Evolutionary conservation across 2,329 filamentous ascomycete species (phyloP).

Genomic region (Didymella segeticola): DNA sequence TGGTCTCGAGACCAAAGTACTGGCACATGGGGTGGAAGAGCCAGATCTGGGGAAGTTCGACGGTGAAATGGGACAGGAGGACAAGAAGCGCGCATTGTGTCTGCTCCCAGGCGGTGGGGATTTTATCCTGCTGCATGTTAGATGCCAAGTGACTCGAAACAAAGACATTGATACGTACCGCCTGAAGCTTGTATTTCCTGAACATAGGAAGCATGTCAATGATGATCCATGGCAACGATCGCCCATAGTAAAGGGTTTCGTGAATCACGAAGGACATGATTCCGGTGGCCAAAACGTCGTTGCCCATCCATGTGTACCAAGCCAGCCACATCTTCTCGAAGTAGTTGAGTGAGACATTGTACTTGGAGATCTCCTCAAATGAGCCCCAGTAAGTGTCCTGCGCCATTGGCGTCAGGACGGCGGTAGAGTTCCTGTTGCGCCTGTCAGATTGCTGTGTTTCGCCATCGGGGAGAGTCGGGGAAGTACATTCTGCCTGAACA

Average conservation of each 20-base stretch:
- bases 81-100: slow-evolving; percentile 94
- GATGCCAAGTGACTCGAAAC: neutral
- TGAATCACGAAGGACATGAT: slow-evolving; percentile 98
- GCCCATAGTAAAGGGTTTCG: slow-evolving; percentile 92
- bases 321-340: slow-evolving; percentile 90
- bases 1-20: slow-evolving; percentile 86
- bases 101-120: slow-evolving; percentile 91
- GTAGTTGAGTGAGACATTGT: slow-evolving; percentile 86
- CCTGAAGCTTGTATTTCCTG: slow-evolving; percentile 93
- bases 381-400: slow-evolving; percentile 70
- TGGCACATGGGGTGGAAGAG: slow-evolving; percentile 97
- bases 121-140: slow-evolving; percentile 66
- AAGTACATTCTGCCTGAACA: slow-evolving; percentile 36
- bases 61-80: slow-evolving; percentile 93
- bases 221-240: slow-evolving; percentile 88
- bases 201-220: slow-evolving; percentile 88
- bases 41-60: slow-evolving; percentile 98
- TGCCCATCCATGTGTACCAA: slow-evolving; percentile 98
- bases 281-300: slow-evolving; percentile 93
- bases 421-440: slow-evolving; percentile 45
- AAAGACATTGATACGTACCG: slow-evolving; percentile 59
- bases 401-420: slow-evolving; percentile 46
- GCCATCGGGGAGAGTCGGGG: slow-evolving; percentile 15
- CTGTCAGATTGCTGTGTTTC: slow-evolving; percentile 27
- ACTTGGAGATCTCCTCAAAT: slow-evolving; percentile 69